Evolutionary conservation across 2,329 filamentous ascomycete genomes (phyloP).

Genomic region (Aspergillus carbonarius): DNA sequence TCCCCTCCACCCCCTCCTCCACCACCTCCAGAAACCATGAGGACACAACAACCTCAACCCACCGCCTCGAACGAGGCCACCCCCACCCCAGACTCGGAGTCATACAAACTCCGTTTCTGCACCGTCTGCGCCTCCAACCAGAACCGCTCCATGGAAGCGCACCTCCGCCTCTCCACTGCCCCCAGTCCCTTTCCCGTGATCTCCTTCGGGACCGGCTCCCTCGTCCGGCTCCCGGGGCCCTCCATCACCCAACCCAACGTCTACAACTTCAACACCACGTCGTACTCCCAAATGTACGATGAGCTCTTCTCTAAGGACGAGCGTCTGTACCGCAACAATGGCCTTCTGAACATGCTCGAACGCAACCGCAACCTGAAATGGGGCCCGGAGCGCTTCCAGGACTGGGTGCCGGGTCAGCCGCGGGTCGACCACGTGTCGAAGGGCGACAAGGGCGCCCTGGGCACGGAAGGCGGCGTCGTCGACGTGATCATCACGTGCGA

Average conservation of each 20-base stretch:
- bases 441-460: conserved; percentile 71
- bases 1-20: conserved; percentile 34
- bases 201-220: conserved; percentile 93
- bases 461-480: conserved; percentile 84
- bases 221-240: conserved; percentile 89
- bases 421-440: conserved; percentile 68
- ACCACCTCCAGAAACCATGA: neutral
- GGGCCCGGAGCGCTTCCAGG: conserved; percentile 96
- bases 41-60: conserved; percentile 23
- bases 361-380: conserved; percentile 90
- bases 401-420: conserved; percentile 87
- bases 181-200: conserved; percentile 90
- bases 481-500: conserved; percentile 97
- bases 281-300: conserved; percentile 91
- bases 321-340: conserved; percentile 85
- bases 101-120: conserved; percentile 91
- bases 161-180: conserved; percentile 82
- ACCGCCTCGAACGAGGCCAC: conserved; percentile 1
- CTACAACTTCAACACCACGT: conserved; percentile 96
- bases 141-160: conserved; percentile 99
- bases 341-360: conserved; percentile 91
- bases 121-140: conserved; percentile 99
- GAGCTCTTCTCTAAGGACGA: conserved; percentile 85
- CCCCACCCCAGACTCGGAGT: conserved; percentile 33
- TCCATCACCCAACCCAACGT: conserved; percentile 92